Evolutionary conservation across 83 land plant species (phyloP).

Genomic region (Picea engelmannii): DNA sequence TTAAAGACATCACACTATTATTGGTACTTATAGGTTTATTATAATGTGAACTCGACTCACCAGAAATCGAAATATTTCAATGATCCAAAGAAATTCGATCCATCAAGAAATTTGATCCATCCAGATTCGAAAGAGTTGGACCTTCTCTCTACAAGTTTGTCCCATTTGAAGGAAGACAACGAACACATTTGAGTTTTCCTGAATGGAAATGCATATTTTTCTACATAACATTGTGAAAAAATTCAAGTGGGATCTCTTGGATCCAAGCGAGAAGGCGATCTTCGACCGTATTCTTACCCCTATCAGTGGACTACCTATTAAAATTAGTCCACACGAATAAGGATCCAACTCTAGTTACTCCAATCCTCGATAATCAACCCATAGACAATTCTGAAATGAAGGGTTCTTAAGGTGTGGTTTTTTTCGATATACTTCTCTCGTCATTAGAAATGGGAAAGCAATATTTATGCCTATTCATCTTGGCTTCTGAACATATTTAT

Average conservation of each 20-base stretch:
- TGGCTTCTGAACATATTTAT: too few species aligned
- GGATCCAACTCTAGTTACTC: neutral
- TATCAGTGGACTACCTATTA: conserved; percentile 15
- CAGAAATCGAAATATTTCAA: conserved; percentile 8
- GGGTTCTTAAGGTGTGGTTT: too few species aligned
- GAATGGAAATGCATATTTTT: conserved; percentile 29
- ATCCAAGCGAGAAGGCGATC: conserved; percentile 17
- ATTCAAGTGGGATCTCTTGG: conserved; percentile 17
- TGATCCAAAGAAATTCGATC: conserved; percentile 15
- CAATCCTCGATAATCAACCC: too few species aligned
- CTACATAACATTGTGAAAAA: conserved; percentile 24
- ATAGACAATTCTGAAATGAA: too few species aligned
- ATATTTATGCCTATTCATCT: too few species aligned
- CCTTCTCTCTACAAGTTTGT: conserved; percentile 21
- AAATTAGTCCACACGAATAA: neutral
- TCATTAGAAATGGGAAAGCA: too few species aligned
- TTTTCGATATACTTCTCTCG: too few species aligned
- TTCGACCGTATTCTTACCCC: conserved; percentile 22
- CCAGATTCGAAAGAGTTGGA: conserved; percentile 25
- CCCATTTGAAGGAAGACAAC: conserved; percentile 31
- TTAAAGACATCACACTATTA: too few species aligned
- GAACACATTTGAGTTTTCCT: conserved; percentile 7
- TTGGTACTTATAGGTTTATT: neutral
- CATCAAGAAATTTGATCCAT: too few species aligned
- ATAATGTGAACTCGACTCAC: conserved; percentile 19